These are phyloP conservation scores for Pythium rishiriense DNA, from an alignment of 352 stramenopile genomes.

Conservation along the genomic window DNA sequence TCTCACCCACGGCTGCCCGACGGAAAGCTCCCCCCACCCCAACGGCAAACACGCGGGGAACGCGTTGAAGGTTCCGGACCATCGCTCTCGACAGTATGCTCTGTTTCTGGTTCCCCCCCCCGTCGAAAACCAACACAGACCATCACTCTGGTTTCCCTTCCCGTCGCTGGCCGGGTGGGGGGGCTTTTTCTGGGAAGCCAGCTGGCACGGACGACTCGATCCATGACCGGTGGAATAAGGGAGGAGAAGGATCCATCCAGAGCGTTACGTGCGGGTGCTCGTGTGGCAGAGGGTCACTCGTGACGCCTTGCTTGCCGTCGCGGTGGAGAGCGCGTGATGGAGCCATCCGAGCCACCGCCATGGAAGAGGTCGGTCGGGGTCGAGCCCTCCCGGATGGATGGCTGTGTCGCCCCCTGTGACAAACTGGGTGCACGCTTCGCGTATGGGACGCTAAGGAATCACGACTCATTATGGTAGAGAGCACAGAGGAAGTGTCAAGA, in stretches of 20 bases:
- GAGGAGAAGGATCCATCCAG: not conserved
- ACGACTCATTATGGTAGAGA: not conserved
- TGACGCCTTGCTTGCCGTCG: not conserved
- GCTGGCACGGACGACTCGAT: not conserved
- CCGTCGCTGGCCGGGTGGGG: too few species aligned
- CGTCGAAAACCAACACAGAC: not conserved
- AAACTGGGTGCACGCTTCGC: not conserved
- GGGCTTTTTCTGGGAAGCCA: not conserved
- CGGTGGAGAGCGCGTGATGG: too few species aligned
- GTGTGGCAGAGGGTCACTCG: not conserved
- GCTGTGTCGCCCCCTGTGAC: not conserved
- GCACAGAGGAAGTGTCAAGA: not conserved
- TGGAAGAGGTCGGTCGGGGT: too few species aligned
- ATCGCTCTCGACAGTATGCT: not conserved
- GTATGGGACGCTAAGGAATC: not conserved
- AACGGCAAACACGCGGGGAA: not conserved
- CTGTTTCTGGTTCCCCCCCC: conserved; percentile 7
- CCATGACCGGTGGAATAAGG: not conserved
- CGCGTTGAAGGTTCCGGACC: not conserved
- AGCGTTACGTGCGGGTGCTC: conserved; percentile 1
- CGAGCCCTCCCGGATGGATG: too few species aligned
- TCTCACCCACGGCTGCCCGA: not conserved
- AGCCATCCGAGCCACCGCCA: too few species aligned
- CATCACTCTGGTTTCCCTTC: not conserved
- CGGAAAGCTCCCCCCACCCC: too few species aligned